A percentile compares a stretch with the other conserved stretches of the same genome.
These are phyloP conservation scores for Prunella vulgaris DNA, from an alignment of 257 asterid species.

Conservation along the genomic window DNA sequence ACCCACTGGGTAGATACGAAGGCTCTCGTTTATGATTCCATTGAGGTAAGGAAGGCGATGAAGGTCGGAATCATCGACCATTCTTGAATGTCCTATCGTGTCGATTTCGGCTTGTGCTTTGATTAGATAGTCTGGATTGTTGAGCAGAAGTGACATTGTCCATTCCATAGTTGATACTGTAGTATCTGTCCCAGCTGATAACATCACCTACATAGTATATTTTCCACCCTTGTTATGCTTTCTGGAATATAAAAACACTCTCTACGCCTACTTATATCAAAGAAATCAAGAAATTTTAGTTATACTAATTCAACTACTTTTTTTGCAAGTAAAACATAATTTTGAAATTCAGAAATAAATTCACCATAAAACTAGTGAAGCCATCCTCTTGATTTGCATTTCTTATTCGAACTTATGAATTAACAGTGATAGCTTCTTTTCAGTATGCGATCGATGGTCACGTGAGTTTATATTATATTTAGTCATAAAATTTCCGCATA, in stretches of 20 bases:
- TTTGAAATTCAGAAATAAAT: background rate
- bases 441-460: too few species aligned
- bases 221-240: background rate
- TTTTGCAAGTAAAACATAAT: background rate
- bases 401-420: too few species aligned
- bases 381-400: too few species aligned
- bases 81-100: conserved; percentile 30
- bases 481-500: too few species aligned
- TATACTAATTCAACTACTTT: background rate
- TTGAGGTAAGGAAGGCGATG: conserved; percentile 44
- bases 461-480: too few species aligned
- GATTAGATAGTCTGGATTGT: conserved; percentile 41
- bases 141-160: conserved; percentile 51
- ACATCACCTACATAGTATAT: conserved; percentile 31
- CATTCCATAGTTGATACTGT: conserved; percentile 60
- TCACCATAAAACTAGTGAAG: too few species aligned
- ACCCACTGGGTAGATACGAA: conserved; percentile 50
- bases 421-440: too few species aligned
- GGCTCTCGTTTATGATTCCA: conserved; percentile 51
- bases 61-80: conserved; percentile 50
- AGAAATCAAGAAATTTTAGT: background rate
- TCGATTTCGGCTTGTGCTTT: conserved; percentile 54
- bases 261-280: background rate
- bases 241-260: background rate
- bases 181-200: conserved; percentile 56